Evolutionary conservation across 805 yeast species (phyloP), one percentile per base, ranked within the genome.

Genomic region (Saccharomycopsis microspora): DNA sequence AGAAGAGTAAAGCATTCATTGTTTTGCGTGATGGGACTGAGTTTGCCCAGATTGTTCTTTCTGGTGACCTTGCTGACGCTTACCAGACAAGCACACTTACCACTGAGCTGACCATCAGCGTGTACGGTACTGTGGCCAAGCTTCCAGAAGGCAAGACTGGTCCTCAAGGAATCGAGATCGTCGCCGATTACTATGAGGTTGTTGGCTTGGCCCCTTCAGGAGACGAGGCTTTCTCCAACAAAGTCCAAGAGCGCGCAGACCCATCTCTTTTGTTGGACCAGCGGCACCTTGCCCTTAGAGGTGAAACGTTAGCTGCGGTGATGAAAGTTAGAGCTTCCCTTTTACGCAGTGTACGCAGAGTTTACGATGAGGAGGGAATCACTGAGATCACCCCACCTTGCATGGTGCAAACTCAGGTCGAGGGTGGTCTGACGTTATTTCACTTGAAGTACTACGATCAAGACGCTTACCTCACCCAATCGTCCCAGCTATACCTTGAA

Each of bases 391-490:
- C 97, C 38, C 97, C 98, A 42, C 99, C 99, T 61, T 89, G 97
- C 69, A 93, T 93, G 97, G 99, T 93, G 48, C 98, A 93, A 71
- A 89, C 96, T 38, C 97, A 93, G 72, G 99, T 93, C 51, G 99
- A 93, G 71, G 98, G 99, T 64, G 99, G 99, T 47, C 85, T 97
- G 38, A 93, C 98, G 11, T 73, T 93, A 62, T 93, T 93, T 74
- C 80, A 82, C 60, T 72, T 93, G 71, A 84, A 85, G 65, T 93
- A 94, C 72, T 93, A 93, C 64, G 97, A 96, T 47, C 95, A 93
- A 71, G 93, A 89, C 64, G 97, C 98, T 7, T 93, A 71, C 68
- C 74, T 93, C 61, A 94, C 99, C 19, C 99, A 93, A 70, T 85
- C 96, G 5, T 90, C 97, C 11, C 99, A 93, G 72, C 76, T 93